Conservation (phyloP, 2,329 filamentous ascomycete genomes). For the Fusarium sp. region DNA sequence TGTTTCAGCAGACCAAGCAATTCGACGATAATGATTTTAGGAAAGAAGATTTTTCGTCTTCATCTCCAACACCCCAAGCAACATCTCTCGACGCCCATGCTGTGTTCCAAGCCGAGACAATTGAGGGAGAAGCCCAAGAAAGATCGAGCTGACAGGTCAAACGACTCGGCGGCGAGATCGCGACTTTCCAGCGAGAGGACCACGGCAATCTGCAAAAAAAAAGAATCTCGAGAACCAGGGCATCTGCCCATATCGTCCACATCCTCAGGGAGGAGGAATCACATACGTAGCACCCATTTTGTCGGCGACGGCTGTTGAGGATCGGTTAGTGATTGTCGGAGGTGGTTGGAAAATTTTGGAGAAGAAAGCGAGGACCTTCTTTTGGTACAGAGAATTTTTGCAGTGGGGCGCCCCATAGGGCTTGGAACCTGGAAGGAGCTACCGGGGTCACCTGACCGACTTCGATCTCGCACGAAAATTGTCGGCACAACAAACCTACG, state of each 20-base stretch:
- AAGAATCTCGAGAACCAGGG: conserved; percentile 64
- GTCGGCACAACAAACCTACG: no score
- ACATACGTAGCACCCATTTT: conserved; percentile 70
- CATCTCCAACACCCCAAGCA: conserved; percentile 83
- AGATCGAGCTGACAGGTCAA: conserved; percentile 81
- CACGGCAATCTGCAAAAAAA: conserved; percentile 78
- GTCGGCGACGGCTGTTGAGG: conserved; percentile 57
- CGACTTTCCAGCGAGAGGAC: conserved; percentile 82
- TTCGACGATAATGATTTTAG: conserved; percentile 79
- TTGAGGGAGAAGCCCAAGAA: conserved; percentile 75
- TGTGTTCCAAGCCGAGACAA: conserved; percentile 61
- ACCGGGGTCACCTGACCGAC: no score
- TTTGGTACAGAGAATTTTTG: conserved; percentile 10
- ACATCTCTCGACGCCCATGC: conserved; percentile 71
- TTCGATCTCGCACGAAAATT: no score
- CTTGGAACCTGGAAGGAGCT: no score
- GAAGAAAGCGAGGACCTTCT: no score
- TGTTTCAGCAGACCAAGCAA: conserved; percentile 49
- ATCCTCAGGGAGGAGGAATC: conserved; percentile 58
- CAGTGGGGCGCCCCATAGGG: not conserved
- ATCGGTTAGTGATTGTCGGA: conserved; percentile 59
- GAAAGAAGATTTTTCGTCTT: conserved; percentile 77
- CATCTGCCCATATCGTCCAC: conserved; percentile 53
- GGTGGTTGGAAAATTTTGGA: conserved; percentile 17
- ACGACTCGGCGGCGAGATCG: conserved; percentile 50